phyloP scores from a whole-genome alignment of 2,329 filamentous ascomycete species.

The Colletotrichum siamense region DNA sequence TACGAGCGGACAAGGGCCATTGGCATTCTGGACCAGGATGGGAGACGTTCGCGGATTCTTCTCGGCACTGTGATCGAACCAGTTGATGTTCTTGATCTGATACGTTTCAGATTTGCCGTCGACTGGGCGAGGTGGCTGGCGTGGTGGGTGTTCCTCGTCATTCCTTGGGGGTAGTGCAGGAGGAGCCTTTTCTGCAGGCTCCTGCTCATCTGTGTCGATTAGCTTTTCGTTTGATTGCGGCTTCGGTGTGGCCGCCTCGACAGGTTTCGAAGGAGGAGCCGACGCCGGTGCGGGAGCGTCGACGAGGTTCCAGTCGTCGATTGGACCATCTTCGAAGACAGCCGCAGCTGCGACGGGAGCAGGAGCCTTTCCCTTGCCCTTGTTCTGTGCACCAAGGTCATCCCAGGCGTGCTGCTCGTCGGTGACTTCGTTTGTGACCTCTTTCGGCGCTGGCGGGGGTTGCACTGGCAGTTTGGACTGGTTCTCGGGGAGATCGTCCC shows the following conservation, averaged over 20 bases:
- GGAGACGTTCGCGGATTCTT: slow-evolving; percentile 78
- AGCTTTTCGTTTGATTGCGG: neutral
- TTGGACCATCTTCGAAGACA: slow-evolving; percentile 24
- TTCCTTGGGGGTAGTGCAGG: slow-evolving; percentile 45
- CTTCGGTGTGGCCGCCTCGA: neutral
- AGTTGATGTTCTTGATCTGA: slow-evolving; percentile 88
- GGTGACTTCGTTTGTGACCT: slow-evolving; percentile 36
- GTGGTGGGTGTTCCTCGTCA: slow-evolving; percentile 37
- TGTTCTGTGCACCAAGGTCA: slow-evolving; percentile 44
- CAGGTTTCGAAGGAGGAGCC: neutral
- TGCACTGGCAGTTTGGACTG: slow-evolving; percentile 25
- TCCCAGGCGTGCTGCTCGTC: slow-evolving; percentile 57
- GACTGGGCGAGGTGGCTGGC: slow-evolving; percentile 37
- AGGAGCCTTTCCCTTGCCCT: slow-evolving; percentile 46
- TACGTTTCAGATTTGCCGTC: slow-evolving; percentile 77
- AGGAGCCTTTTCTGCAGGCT: neutral
- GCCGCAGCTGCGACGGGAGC: slow-evolving; percentile 24
- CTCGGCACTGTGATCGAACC: slow-evolving; percentile 70
- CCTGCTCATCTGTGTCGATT: neutral
- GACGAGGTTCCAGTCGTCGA: slow-evolving; percentile 57
- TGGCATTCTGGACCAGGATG: slow-evolving; percentile 89
- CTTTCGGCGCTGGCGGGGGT: slow-evolving; percentile 25
- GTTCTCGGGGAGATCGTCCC: slow-evolving; percentile 39
- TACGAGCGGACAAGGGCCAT: slow-evolving; percentile 91
- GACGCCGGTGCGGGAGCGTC: neutral